A percentile compares a stretch with the other conserved stretches of the same genome.
These are phyloP conservation scores for Xylaria sp. DNA, from an alignment of 2,329 filamentous ascomycete genomes.

Conservation along the genomic window DNA sequence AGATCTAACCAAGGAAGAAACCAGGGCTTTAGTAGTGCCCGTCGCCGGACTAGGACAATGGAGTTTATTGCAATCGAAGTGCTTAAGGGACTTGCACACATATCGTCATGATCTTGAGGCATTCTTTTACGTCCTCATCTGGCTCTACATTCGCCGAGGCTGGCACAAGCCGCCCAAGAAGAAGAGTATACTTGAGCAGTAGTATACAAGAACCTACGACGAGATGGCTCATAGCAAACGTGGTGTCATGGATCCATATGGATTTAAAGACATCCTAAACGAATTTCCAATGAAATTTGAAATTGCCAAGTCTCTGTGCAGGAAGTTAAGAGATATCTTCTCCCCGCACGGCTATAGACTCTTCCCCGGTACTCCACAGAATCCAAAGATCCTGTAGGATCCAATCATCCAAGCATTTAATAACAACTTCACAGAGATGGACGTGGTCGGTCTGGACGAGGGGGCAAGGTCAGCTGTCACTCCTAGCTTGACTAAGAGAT, in stretches of 20 bases:
- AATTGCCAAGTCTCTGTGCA: background rate
- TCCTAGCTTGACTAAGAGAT: too few relatives aligned
- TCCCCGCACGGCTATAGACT: background rate
- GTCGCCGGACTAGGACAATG: conserved; percentile 12
- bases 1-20: conserved; percentile 10
- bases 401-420: conserved; percentile 5
- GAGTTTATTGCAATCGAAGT: conserved; percentile 24
- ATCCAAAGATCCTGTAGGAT: background rate
- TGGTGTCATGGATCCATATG: background rate
- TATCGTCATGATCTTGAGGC: conserved; percentile 28
- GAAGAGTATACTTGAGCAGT: background rate
- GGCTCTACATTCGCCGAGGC: background rate
- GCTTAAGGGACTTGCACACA: conserved; percentile 6
- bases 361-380: background rate
- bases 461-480: too few relatives aligned
- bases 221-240: background rate
- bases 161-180: background rate
- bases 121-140: conserved; percentile 25
- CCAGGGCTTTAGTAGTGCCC: background rate
- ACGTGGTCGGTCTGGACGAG: too few relatives aligned
- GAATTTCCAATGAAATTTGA: background rate
- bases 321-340: background rate
- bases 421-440: background rate
- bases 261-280: background rate
- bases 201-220: background rate